Evolutionary conservation across 805 yeast species (phyloP), one percentile per base, ranked within the genome.

Genomic region (Clavispora phyllophila): DNA sequence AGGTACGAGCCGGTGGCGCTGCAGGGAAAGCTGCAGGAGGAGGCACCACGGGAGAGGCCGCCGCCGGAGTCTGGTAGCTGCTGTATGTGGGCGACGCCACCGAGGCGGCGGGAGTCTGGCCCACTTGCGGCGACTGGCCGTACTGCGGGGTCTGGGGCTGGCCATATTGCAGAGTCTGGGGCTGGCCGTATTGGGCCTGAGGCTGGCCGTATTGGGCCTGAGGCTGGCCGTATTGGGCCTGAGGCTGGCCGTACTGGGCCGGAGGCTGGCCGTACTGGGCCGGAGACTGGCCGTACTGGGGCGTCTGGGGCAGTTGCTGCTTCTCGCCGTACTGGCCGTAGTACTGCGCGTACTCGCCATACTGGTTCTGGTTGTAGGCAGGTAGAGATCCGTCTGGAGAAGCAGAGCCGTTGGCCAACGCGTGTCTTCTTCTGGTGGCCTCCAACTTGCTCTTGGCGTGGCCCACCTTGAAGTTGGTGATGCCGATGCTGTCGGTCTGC

Each of bases 381-480:
- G 70, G 70, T 36, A 63, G 57, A 36, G 53, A 51, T 4, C 55
- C 63, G 14, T 51, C 52, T 5, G 51, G 65, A 3, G 53, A 50
- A 23, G 58, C 58, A 6, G 54, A 36, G 10, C 36, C 36, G n/a
- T 55, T 63, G 52, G 60, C 64, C 51, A 63, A 60, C 43, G 80
- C 87, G 52, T 79, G 86, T 52, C 88, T 76, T 67, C 84, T 81
- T 63, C 78, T 84, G 12, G 96, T 85, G 60, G 86, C 77, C 56
- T 89, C 96, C 46, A 90, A 69, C 63, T 87, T 90, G 46, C 78
- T 70, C 66, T 84, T 87, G 13, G 96, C 95, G 55, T 87, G 93
- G 6, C 96, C 95, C 6, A 87, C 73, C 55, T 87, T 85, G 74
- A 91, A 93, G 57, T 87, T 93, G 2, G 96, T 86, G 44, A 91